Evolutionary conservation across 2,329 filamentous ascomycete species (phyloP).

Genomic region (Calonectria montana): DNA sequence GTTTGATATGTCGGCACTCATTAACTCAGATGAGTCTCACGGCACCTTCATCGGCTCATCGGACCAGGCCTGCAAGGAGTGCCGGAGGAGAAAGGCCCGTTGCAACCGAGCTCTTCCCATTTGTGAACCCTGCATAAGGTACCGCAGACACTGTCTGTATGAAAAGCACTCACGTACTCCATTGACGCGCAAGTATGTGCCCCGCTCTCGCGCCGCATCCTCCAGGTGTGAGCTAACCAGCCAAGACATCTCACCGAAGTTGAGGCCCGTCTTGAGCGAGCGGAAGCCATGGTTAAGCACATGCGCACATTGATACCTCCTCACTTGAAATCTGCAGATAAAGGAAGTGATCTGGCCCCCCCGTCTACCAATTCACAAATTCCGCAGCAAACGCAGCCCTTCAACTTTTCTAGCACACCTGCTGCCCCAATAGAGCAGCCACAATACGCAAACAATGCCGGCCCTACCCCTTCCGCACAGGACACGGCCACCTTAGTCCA

Average conservation of each 20-base stretch:
- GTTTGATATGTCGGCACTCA: neutral
- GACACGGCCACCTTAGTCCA: neutral
- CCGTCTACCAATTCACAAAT: neutral
- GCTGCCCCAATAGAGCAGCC: neutral
- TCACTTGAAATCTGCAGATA: conserved; percentile 37
- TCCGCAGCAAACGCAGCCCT: neutral
- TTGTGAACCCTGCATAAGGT: conserved; percentile 54
- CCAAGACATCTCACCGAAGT: conserved; percentile 55
- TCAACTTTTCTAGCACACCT: conserved; percentile 28
- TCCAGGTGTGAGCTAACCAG: conserved; percentile 17
- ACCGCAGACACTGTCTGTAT: conserved; percentile 59
- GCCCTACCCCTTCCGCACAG: neutral
- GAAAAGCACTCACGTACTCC: conserved; percentile 61
- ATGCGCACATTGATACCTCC: conserved; percentile 44
- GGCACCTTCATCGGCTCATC: conserved; percentile 38
- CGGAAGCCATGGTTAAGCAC: conserved; percentile 46
- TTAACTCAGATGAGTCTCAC: conserved; percentile 13
- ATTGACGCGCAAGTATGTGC: conserved; percentile 55
- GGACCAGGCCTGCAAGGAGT: conserved; percentile 55
- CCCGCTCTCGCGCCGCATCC: neutral
- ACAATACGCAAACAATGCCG: neutral
- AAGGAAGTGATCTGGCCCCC: neutral
- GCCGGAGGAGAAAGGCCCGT: conserved; percentile 52
- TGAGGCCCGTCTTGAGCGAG: conserved; percentile 53
- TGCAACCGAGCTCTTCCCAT: conserved; percentile 52